Evolutionary conservation across 192 early-diverging fungal species (phyloP).

Genomic region (Linnemannia schmuckeri): DNA sequence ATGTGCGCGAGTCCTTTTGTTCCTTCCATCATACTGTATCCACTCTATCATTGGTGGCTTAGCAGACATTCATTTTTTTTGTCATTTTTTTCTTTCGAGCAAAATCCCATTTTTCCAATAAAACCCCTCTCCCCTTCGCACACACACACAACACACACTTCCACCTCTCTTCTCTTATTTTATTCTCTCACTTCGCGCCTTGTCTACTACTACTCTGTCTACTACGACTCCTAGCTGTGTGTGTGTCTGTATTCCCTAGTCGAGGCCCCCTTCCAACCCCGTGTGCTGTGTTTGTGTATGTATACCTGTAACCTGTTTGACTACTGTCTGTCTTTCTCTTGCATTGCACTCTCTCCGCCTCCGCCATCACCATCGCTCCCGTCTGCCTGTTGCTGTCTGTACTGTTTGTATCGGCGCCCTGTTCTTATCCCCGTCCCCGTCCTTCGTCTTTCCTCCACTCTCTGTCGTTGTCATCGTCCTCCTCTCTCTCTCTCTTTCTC

Average conservation of each 20-base stretch:
- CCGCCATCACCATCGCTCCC: not conserved
- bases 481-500: not conserved
- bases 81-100: not conserved
- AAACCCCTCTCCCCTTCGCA: not conserved
- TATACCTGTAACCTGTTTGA: not conserved
- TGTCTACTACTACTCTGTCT: not conserved
- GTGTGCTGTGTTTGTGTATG: not conserved
- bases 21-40: not conserved
- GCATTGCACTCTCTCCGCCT: not conserved
- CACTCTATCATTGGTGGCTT: not conserved
- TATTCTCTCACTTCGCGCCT: not conserved
- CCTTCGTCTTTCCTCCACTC: not conserved
- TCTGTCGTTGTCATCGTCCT: not conserved
- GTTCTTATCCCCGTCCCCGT: no score
- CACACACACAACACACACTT: not conserved
- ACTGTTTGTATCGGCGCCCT: not conserved
- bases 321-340: not conserved
- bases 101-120: not conserved
- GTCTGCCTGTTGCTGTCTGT: not conserved
- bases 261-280: not conserved
- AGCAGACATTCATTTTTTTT: not conserved
- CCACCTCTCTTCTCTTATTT: not conserved
- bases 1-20: not conserved
- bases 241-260: not conserved
- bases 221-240: not conserved